These are phyloP conservation scores for Tricholoma hemisulphureum DNA, from an alignment of 768 basidiomycete species.

Conservation along the genomic window DNA sequence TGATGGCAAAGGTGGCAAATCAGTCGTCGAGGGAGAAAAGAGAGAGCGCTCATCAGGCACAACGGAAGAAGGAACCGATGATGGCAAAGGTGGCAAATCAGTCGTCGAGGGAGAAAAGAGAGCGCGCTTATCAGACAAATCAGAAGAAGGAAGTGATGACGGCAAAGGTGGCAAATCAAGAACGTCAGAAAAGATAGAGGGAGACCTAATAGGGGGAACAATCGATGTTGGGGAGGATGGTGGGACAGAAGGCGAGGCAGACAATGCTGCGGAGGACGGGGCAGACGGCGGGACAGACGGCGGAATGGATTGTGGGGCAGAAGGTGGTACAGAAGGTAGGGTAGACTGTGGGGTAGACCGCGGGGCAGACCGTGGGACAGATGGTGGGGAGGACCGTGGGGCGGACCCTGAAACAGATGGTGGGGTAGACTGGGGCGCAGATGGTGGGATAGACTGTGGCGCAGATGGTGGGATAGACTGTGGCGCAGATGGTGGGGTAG, in stretches of 20 bases:
- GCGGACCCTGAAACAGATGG: too few relatives aligned
- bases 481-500: too few relatives aligned
- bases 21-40: not conserved
- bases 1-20: slow-evolving; percentile 11
- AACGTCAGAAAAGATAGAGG: slow-evolving; percentile 12
- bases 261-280: too few relatives aligned
- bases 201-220: slow-evolving; percentile 15
- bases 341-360: slow-evolving; percentile 16
- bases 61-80: slow-evolving; percentile 9
- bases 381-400: slow-evolving; percentile 8
- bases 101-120: not conserved
- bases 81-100: slow-evolving; percentile 15
- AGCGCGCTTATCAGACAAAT: not conserved
- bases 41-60: not conserved
- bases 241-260: slow-evolving; percentile 10
- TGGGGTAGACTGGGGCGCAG: slow-evolving; percentile 21
- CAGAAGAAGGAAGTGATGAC: slow-evolving; percentile 11
- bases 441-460: too few relatives aligned
- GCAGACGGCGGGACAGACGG: slow-evolving; percentile 16
- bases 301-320: too few relatives aligned
- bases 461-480: slow-evolving; percentile 10
- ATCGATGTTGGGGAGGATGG: too few relatives aligned
- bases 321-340: too few relatives aligned
- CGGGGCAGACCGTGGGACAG: too few relatives aligned
- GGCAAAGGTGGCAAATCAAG: not conserved